Conservation (phyloP, 2,329 filamentous ascomycete species). For the Geosmithia flava region DNA sequence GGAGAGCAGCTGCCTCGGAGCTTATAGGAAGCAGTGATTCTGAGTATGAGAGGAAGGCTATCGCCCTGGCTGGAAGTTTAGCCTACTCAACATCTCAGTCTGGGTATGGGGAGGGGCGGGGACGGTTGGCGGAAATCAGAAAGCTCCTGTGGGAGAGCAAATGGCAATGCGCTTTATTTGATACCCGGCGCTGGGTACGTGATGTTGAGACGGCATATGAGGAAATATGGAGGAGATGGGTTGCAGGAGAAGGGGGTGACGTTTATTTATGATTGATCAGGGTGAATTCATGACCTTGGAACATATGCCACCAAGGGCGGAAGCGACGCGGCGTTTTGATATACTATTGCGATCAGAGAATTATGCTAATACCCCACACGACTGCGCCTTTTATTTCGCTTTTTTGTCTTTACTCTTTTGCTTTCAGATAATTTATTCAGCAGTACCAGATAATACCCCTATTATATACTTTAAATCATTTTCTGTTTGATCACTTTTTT, state of each 20-base stretch:
- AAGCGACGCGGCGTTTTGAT: not conserved
- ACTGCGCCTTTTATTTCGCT: too few species aligned
- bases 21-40: conserved; percentile 68
- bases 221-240: conserved; percentile 82
- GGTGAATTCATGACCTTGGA: not conserved
- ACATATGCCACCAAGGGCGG: too few species aligned
- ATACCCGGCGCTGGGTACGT: conserved; percentile 81
- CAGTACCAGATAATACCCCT: not conserved
- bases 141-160: conserved; percentile 72
- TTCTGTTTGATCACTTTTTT: not conserved
- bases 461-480: not conserved
- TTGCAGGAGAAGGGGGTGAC: conserved; percentile 75
- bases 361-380: not conserved
- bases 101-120: conserved; percentile 42
- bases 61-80: conserved; percentile 52
- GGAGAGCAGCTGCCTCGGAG: conserved; percentile 54
- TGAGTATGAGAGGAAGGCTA: conserved; percentile 72
- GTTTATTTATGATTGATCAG: conserved; percentile 54
- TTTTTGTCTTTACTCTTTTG: not conserved
- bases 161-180: conserved; percentile 79
- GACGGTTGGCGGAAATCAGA: conserved; percentile 67
- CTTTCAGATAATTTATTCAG: not conserved
- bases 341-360: not conserved
- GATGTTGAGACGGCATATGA: conserved; percentile 85
- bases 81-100: conserved; percentile 36